Percentiles rank a stretch among this genome's conserved stretches.
Evolutionary conservation across 805 yeast species (phyloP).

Genomic region (Kluyveromyces aestuarii): DNA sequence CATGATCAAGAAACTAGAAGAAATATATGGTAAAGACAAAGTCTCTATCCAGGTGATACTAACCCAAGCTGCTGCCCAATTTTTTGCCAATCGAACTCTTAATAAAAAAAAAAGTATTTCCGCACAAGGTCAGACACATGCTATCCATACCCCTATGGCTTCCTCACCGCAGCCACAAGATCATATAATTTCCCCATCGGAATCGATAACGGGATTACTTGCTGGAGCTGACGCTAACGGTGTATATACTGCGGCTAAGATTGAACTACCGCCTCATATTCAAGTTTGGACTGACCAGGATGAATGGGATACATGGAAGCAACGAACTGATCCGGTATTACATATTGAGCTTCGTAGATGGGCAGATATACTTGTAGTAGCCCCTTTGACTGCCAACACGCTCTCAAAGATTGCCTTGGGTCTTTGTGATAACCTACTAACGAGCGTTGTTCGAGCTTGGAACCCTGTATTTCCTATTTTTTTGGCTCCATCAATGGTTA

Average conservation of each 20-base stretch:
- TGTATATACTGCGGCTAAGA: constrained; percentile 32
- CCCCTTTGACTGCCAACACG: constrained; percentile 94
- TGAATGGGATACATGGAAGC: constrained; percentile 88
- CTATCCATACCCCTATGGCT: not conserved
- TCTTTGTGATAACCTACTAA: constrained; percentile 82
- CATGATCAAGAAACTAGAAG: constrained; percentile 73
- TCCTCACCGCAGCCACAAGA: not conserved
- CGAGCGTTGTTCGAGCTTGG: constrained; percentile 93
- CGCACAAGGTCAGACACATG: not conserved
- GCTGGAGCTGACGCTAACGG: not conserved
- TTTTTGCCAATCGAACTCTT: constrained; percentile 27
- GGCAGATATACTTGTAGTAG: constrained; percentile 90
- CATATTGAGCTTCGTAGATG: constrained; percentile 92
- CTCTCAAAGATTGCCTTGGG: constrained; percentile 85
- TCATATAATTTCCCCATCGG: constrained; percentile 16
- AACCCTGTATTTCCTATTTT: constrained; percentile 82
- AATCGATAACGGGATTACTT: not conserved
- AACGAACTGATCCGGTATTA: constrained; percentile 79
- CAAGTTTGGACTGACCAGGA: constrained; percentile 89
- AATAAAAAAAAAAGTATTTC: constrained; percentile 1
- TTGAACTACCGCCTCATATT: constrained; percentile 54
- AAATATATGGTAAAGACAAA: constrained; percentile 63
- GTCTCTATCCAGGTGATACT: constrained; percentile 79
- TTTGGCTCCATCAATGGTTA: constrained; percentile 93
- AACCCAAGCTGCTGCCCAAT: constrained; percentile 80